A percentile compares a stretch with the other conserved stretches of the same genome.
Conservation (phyloP, 495 filamentous ascomycete genomes). For the Penicillium tannophilum region DNA sequence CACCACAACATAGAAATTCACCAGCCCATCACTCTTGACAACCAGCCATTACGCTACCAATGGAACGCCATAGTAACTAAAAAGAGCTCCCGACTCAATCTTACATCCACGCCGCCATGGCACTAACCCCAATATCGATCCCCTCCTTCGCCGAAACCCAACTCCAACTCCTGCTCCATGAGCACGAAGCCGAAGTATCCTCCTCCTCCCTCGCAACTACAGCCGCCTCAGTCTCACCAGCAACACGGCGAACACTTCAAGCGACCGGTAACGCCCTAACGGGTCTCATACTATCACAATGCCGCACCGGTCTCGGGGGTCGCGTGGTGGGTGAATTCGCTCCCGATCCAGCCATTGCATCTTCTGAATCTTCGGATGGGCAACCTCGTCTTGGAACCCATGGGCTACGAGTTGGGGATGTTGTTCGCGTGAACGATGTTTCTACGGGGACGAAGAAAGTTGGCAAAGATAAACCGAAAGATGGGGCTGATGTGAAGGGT, state of each 20-base stretch:
- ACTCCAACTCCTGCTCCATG: conserved; percentile 71
- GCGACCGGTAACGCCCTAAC: conserved; percentile 86
- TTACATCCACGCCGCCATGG: conserved; percentile 16
- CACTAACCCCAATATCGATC: conserved; percentile 57
- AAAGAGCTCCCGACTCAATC: not conserved
- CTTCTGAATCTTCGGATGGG: conserved; percentile 28
- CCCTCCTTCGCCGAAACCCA: conserved; percentile 77
- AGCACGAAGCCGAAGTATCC: conserved; percentile 69
- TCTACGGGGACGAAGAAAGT: conserved; percentile 62
- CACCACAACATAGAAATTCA: not conserved
- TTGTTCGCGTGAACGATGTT: conserved; percentile 80
- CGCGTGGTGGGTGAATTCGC: conserved; percentile 81
- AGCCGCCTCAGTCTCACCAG: conserved; percentile 65
- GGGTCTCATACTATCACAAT: conserved; percentile 72
- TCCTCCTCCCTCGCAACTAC: conserved; percentile 62
- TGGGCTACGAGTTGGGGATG: conserved; percentile 84
- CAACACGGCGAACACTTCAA: conserved; percentile 73
- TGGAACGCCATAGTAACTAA: not conserved
- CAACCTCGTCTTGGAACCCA: conserved; percentile 64
- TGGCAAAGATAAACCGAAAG: conserved; percentile 67
- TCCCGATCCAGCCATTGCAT: conserved; percentile 66
- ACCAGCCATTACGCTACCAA: not conserved
- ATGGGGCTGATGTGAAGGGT: conserved; percentile 53
- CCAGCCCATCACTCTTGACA: conserved; percentile 1
- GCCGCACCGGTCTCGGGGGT: conserved; percentile 90